phyloP scores from a whole-genome alignment of 2,329 filamentous ascomycete genomes.

The Trichoderma sp. region DNA sequence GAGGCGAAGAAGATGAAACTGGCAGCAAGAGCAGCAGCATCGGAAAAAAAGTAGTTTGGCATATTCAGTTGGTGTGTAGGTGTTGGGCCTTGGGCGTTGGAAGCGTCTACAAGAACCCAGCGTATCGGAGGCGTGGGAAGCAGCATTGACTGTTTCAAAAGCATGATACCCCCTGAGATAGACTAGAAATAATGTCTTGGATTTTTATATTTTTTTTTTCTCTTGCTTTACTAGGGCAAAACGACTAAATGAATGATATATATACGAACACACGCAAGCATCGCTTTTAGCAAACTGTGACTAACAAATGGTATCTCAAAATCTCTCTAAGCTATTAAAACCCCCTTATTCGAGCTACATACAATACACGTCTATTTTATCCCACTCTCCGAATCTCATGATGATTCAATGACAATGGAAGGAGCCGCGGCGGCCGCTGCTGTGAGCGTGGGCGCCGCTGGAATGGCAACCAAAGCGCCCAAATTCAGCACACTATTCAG shows the following conservation, averaged over 20 bases:
- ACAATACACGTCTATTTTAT: not conserved
- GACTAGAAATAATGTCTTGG: not conserved
- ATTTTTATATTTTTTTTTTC: not conserved
- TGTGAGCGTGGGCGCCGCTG: not conserved
- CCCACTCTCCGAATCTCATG: not conserved
- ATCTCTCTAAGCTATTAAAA: conserved; percentile 1
- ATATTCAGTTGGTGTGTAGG: not conserved
- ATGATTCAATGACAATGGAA: conserved; percentile 9
- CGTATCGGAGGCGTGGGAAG: not conserved
- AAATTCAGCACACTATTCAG: conserved; percentile 21
- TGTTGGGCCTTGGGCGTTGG: not conserved
- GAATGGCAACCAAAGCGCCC: conserved; percentile 13
- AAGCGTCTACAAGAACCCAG: not conserved
- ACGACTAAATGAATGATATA: conserved; percentile 11
- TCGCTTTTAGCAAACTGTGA: conserved; percentile 11
- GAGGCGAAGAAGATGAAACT: conserved; percentile 62
- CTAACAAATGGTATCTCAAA: conserved; percentile 25
- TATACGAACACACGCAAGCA: not conserved
- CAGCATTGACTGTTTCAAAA: not conserved
- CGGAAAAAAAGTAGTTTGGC: conserved; percentile 32
- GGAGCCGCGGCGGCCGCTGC: conserved; percentile 2
- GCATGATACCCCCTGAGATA: conserved; percentile 36
- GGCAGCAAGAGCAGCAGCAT: conserved; percentile 46
- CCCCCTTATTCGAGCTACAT: not conserved
- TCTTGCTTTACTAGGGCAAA: not conserved